phyloP scores from a whole-genome alignment of 371 early-diverging fungal genomes.

The Saksenaea vasiformis region DNA sequence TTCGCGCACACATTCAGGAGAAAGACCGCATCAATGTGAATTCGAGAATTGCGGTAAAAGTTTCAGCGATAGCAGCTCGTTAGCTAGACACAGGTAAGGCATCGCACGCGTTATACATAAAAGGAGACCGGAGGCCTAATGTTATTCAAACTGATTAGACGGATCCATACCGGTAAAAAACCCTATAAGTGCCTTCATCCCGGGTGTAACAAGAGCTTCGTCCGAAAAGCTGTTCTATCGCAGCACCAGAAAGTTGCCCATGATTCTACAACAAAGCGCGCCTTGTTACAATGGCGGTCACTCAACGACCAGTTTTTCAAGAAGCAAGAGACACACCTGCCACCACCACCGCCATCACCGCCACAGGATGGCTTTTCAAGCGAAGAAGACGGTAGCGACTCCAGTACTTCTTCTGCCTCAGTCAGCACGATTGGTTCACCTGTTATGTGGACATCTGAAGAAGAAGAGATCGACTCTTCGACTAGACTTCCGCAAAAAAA shows the following conservation, averaged over 20 bases:
- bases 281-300: background rate
- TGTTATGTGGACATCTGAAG: background rate
- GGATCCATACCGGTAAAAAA: slow-evolving; percentile 70
- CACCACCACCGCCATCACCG: background rate
- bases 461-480: background rate
- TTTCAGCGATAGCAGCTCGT: slow-evolving; percentile 52
- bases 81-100: slow-evolving; percentile 38
- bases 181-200: slow-evolving; percentile 60
- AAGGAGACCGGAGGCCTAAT: background rate
- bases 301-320: background rate
- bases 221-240: slow-evolving; percentile 5
- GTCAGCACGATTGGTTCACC: slow-evolving; percentile 1
- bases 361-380: background rate
- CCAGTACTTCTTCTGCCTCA: background rate
- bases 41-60: slow-evolving; percentile 60
- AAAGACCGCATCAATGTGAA: slow-evolving; percentile 75
- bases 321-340: background rate
- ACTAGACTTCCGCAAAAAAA: background rate
- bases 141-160: slow-evolving; percentile 30
- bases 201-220: slow-evolving; percentile 39
- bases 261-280: background rate
- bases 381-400: background rate
- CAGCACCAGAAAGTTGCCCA: background rate
- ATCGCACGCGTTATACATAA: background rate
- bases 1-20: slow-evolving; percentile 78